A percentile compares a stretch with the other conserved stretches of the same genome.
Conservation (phyloP, 306 rosid genomes). For the Prunus kanzakura region DNA sequence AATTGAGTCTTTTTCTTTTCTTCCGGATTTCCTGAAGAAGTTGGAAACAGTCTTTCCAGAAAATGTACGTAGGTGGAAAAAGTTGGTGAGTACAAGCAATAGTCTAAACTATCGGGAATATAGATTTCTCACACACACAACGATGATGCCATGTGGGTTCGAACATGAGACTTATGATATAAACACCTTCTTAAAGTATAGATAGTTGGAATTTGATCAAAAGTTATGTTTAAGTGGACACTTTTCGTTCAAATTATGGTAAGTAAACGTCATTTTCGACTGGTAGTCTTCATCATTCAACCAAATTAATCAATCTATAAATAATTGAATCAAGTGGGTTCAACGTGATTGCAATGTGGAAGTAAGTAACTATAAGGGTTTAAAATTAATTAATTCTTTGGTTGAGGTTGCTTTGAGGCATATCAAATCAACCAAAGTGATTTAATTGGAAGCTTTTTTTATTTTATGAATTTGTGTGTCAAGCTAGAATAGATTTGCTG, state of each 20-base stretch:
- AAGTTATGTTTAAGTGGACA: too few species aligned
- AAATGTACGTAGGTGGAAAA: neutral
- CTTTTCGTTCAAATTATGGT: neutral
- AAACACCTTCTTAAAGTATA: too few species aligned
- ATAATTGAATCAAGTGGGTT: conserved; percentile 8
- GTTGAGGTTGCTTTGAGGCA: neutral
- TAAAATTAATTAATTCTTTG: neutral
- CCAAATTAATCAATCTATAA: neutral
- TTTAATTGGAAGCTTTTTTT: too few species aligned
- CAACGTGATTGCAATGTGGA: neutral
- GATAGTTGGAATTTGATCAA: too few species aligned
- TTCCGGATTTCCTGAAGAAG: neutral
- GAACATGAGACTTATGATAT: accelerated
- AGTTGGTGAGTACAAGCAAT: too few species aligned
- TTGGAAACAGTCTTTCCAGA: neutral
- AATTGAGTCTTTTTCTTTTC: neutral
- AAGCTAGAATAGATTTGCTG: neutral
- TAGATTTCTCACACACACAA: accelerated
- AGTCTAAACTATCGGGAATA: accelerated
- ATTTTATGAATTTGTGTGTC: too few species aligned
- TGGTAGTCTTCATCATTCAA: neutral
- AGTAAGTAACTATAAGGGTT: neutral
- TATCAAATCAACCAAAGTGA: neutral
- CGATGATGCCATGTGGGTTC: accelerated
- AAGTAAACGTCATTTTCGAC: neutral